These are phyloP conservation scores for Fraxinus dipetala DNA, from an alignment of 305 asterid species.

Conservation along the genomic window DNA sequence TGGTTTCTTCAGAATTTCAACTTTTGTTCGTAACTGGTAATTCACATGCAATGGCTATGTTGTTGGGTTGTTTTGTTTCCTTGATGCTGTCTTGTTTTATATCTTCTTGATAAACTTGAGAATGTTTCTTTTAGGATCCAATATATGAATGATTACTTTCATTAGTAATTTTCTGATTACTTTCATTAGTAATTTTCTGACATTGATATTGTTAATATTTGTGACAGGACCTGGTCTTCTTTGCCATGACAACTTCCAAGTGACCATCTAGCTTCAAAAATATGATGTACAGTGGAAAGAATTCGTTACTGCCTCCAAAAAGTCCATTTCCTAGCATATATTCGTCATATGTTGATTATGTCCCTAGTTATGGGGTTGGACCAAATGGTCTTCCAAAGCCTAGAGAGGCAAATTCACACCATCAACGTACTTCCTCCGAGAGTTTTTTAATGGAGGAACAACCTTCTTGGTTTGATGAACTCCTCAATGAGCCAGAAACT, in stretches of 20 bases:
- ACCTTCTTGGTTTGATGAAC: conserved; percentile 75
- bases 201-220: conserved; percentile 19
- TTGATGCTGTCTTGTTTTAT: conserved; percentile 21
- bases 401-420: conserved; percentile 47
- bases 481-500: conserved; percentile 69
- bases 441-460: conserved; percentile 56
- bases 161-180: conserved; percentile 5
- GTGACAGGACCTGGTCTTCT: conserved; percentile 32
- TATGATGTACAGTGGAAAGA: conserved; percentile 43
- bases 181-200: conserved; percentile 4
- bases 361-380: conserved; percentile 37
- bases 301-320: conserved; percentile 61
- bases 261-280: conserved; percentile 49
- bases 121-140: background rate
- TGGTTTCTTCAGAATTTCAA: background rate
- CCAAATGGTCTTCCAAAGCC: conserved; percentile 35
- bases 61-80: conserved; percentile 9
- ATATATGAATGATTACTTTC: background rate
- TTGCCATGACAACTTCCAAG: conserved; percentile 46
- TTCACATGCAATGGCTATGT: conserved; percentile 4
- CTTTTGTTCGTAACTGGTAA: background rate
- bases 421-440: conserved; percentile 67
- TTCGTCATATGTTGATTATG: conserved; percentile 44
- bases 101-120: background rate
- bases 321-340: conserved; percentile 59